Evolutionary conservation across 257 asterid genomes (phyloP), one percentile per base, ranked within the genome.

Genomic region (Solanum chaucha): DNA sequence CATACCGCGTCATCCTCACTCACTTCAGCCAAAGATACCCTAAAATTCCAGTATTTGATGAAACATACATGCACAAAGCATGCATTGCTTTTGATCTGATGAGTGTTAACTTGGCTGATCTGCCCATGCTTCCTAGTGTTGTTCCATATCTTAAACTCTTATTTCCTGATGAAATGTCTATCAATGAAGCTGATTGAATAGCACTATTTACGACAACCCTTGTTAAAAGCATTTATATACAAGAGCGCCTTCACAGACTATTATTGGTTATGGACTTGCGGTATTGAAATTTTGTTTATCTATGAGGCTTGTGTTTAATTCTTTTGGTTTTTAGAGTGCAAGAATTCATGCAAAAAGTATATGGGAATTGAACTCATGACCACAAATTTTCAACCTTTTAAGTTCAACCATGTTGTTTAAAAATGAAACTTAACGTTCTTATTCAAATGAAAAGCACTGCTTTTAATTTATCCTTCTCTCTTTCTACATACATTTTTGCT

Each of bases 21-120:
- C 99, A 96, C 86, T 95, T 95, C 91, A 96, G 99, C 93, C 99
- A 97, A 88, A 90, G 99, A 87, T 97, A 95, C 89, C 99, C 98
- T 5, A 97, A 97, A 90, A 93, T 97, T 83, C 99, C 98, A n/a
- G 96, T 94, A 59, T 91, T 97, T 61, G 97, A 94, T 36, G 95
- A 94, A 72, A 51, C 86, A 19, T 91, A 92, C 87, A 92, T 90
- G 94, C 93, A 97, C 80, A 95, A 94, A 22, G 94, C 98, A 0
- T 93, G 98, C 94, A 89, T 97, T 86, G 99, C 96, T 4, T 97
- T 97, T 40, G 98, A 97, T 86, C 82, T 97, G 98, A 95, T 97
- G 97, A 97, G 98, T 74, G 92, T 97, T 20, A 97, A 97, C 89
- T 68, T 93, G 73, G 98, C 98, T 5, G 98, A 95, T 89, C 83